Percentiles rank a stretch among this genome's conserved stretches.
These are phyloP conservation scores for Maudiozyma turicensis DNA, from an alignment of 805 yeast genomes.

Conservation along the genomic window DNA sequence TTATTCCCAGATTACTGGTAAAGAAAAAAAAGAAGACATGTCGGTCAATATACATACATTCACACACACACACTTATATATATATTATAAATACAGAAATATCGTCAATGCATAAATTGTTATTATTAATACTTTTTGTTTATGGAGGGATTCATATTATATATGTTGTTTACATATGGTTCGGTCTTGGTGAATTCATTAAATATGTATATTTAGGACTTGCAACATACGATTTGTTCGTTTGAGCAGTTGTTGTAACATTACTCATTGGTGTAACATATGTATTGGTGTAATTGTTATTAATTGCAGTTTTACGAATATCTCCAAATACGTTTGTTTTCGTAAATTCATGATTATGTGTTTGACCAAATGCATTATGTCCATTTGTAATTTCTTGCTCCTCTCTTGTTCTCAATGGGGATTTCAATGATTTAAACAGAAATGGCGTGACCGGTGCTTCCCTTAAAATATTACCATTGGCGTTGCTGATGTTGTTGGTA, in stretches of 20 bases:
- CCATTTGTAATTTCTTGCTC: constrained; percentile 1
- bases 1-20: constrained; percentile 92
- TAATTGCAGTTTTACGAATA: constrained; percentile 1
- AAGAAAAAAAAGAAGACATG: constrained; percentile 24
- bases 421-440: constrained; percentile 22
- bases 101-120: too few relatives aligned
- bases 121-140: not conserved
- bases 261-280: not conserved
- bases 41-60: not conserved
- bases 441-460: constrained; percentile 14
- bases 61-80: not conserved
- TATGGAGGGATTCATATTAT: not conserved
- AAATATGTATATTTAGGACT: constrained; percentile 28
- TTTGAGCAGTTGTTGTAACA: not conserved
- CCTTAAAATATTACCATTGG: too few relatives aligned
- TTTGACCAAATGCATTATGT: not conserved
- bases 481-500: not conserved
- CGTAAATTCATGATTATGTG: constrained; percentile 6
- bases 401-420: constrained; percentile 17
- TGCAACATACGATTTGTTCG: constrained; percentile 24
- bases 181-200: constrained; percentile 28
- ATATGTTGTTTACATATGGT: not conserved
- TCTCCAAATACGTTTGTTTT: constrained; percentile 22
- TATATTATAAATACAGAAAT: not conserved
- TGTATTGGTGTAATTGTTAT: not conserved